Base-by-base conservation (phyloP, 371 early-diverging fungal genomes). In the Actinomortierella ambigua region DNA sequence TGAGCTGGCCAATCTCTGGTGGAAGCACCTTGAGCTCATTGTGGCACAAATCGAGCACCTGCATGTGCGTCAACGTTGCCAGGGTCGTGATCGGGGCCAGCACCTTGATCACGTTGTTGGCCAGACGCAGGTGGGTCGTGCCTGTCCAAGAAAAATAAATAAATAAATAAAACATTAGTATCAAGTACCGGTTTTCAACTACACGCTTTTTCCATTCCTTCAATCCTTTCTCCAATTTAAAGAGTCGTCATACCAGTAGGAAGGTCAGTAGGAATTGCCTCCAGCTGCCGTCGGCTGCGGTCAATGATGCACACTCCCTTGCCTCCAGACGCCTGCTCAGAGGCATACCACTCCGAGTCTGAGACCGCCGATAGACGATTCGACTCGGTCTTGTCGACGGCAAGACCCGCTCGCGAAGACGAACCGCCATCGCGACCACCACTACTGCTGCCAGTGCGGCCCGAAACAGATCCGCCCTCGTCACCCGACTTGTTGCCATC, bases 1-100 rank as follows among this genome's bases (percentile, higher is more conserved):
- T 78, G 53, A 93, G 66, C 61, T 85, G 79, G 0, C 95, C 93
- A 4, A 96, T 71, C 69, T 95, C 94, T 1, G 86, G 69, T 13
- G 96, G 96, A 14, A 97, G 57, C 0, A 67, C 34, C 44, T 83
- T 81, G 8, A 97, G 81, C 61, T 85, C 75, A 71, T 96, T 97
- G 34, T 90, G 89, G 22, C 90, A 89, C 0, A 88, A 68, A 68
- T 93, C 91, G 11, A 90, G 71, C 15, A 82, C 75, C 29, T 79
- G 82, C 56, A 93, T 78, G 40, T 77, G 62, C 43, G 57, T 49
- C 20, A 70, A 44, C 17, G 46, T 39, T 62, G 69, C 61, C 50
- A 92, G 73, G 29, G 80, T 63, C 18, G 79, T 27, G 24, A 91
- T 82, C 1, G 85, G 84, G 7, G 79, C 57, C 0, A 91, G 80